Percentiles rank a stretch among this genome's conserved stretches.
These are phyloP conservation scores for Cordyceps farinosa DNA, from an alignment of 2,329 filamentous ascomycete genomes.

Conservation along the genomic window DNA sequence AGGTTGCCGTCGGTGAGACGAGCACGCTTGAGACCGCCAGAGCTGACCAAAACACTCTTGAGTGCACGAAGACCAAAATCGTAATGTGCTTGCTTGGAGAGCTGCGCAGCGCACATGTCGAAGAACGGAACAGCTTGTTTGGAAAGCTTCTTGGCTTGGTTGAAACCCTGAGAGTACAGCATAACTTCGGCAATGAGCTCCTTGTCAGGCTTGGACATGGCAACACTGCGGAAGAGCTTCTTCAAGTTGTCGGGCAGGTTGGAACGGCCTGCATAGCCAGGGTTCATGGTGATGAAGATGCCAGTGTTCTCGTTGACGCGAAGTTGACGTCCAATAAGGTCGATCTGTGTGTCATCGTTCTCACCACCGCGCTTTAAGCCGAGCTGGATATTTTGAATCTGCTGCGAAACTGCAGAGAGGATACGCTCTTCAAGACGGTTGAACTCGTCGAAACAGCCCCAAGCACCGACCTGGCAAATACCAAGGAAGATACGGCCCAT, in stretches of 20 bases:
- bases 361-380: slow-evolving; percentile 81
- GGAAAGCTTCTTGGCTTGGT: slow-evolving; percentile 87
- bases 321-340: slow-evolving; percentile 87
- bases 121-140: slow-evolving; percentile 98
- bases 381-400: slow-evolving; percentile 98
- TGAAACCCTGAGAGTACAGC: slow-evolving; percentile 99
- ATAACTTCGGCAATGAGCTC: slow-evolving; percentile 99
- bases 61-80: slow-evolving; percentile 96
- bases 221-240: slow-evolving; percentile 98
- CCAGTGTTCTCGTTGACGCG: slow-evolving; percentile 89
- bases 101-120: slow-evolving; percentile 73
- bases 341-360: slow-evolving; percentile 84
- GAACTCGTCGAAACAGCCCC: slow-evolving; percentile 99
- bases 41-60: slow-evolving; percentile 98
- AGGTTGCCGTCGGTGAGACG: slow-evolving; percentile 60
- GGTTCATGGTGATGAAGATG: slow-evolving; percentile 99
- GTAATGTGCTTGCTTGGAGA: slow-evolving; percentile 98
- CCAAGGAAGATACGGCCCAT: slow-evolving; percentile 99
- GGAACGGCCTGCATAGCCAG: slow-evolving; percentile 94
- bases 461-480: slow-evolving; percentile 97
- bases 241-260: slow-evolving; percentile 98
- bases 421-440: slow-evolving; percentile 98
- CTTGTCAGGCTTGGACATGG: slow-evolving; percentile 99
- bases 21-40: slow-evolving; percentile 88
- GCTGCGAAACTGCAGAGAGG: slow-evolving; percentile 94